Evolutionary conservation across 352 stramenopile species (phyloP).

Genomic region (Pythium coloratum): DNA sequence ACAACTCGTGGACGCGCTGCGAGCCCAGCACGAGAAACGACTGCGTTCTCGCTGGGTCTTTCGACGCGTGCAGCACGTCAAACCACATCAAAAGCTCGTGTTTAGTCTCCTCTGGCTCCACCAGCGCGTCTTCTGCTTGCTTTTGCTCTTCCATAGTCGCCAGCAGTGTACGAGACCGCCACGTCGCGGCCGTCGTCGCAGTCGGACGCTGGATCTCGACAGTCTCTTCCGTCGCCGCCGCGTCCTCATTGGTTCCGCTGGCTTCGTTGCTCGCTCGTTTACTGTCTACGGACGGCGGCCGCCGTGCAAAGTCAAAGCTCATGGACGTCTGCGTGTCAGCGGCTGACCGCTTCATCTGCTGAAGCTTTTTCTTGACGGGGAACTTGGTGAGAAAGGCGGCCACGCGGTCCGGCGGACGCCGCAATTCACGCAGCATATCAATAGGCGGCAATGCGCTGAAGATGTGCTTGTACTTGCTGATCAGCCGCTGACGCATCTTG

Average conservation of each 20-base stretch:
- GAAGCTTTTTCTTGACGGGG: slow-evolving; percentile 38
- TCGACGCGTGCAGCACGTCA: slow-evolving; percentile 71
- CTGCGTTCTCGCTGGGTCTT: slow-evolving; percentile 63
- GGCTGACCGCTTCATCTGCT: slow-evolving; percentile 56
- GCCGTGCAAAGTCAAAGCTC: slow-evolving; percentile 68
- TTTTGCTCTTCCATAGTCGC: slow-evolving; percentile 14
- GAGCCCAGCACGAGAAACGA: slow-evolving; percentile 73
- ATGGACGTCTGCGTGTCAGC: slow-evolving; percentile 52
- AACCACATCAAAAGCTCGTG: slow-evolving; percentile 67
- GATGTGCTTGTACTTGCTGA: slow-evolving; percentile 30
- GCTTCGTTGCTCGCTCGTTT: background rate
- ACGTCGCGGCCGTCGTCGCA: slow-evolving; percentile 25
- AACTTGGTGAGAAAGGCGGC: slow-evolving; percentile 53
- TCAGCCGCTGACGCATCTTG: slow-evolving; percentile 29
- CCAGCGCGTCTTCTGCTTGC: slow-evolving; percentile 2
- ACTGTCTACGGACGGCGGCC: slow-evolving; percentile 6
- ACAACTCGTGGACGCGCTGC: slow-evolving; percentile 46
- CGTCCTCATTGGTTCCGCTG: background rate
- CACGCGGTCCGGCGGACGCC: slow-evolving; percentile 47
- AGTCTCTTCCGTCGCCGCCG: background rate
- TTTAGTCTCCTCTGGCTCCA: background rate
- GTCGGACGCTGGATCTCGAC: slow-evolving; percentile 16
- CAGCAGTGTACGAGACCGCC: slow-evolving; percentile 26
- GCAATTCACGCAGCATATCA: slow-evolving; percentile 37
- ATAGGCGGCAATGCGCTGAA: slow-evolving; percentile 48